phyloP scores from a whole-genome alignment of 176 grass and related monocot genomes.

The Eragrostis nindensis region DNA sequence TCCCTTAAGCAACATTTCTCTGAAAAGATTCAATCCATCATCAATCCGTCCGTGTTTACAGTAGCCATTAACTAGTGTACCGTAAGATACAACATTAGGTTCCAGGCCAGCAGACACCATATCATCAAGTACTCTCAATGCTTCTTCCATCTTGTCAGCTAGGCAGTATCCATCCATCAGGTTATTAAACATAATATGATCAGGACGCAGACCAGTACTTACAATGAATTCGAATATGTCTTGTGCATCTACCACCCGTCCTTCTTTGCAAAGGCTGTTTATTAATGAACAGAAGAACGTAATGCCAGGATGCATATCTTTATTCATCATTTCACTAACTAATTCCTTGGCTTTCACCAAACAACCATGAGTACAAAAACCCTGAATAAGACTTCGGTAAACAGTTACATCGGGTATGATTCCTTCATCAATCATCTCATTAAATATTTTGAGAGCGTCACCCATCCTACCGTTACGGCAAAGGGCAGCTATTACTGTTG shows the following conservation, averaged over 20 bases:
- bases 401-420: neutral
- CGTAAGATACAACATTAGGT: neutral
- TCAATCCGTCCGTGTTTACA: slow-evolving; percentile 13
- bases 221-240: slow-evolving; percentile 27
- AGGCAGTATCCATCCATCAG: slow-evolving; percentile 10
- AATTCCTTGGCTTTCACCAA: slow-evolving; percentile 35
- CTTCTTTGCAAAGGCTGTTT: slow-evolving; percentile 31
- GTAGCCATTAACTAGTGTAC: neutral
- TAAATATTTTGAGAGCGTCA: slow-evolving; percentile 21
- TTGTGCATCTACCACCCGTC: slow-evolving; percentile 19
- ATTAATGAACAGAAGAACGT: slow-evolving; percentile 20
- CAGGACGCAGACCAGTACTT: slow-evolving; percentile 1
- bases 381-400: slow-evolving; percentile 1
- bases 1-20: neutral
- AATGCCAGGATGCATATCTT: neutral
- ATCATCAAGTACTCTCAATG: neutral
- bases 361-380: slow-evolving; percentile 25
- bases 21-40: neutral
- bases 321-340: slow-evolving; percentile 33
- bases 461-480: slow-evolving; percentile 12
- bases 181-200: slow-evolving; percentile 10
- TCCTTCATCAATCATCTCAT: slow-evolving; percentile 20
- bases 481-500: neutral
- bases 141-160: neutral
- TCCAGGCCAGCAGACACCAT: neutral